A percentile compares a stretch with the other conserved stretches of the same genome.
Conservation (phyloP, 306 rosid genomes). For the Glycine soja region DNA sequence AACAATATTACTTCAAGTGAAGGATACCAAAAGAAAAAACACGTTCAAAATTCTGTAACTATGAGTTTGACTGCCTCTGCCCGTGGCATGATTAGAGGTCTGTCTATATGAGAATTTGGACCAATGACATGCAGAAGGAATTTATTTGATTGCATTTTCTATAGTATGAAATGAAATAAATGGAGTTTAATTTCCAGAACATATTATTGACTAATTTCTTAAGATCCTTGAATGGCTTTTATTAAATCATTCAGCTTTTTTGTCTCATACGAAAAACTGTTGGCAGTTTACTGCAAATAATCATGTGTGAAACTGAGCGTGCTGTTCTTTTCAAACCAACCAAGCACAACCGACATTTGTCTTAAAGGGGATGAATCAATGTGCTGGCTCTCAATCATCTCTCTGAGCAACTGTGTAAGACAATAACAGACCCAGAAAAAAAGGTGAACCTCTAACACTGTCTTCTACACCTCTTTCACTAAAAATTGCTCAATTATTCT, state of each 20-base stretch:
- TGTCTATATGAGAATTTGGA: not conserved
- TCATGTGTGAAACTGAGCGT: constrained; percentile 45
- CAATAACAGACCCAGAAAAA: constrained; percentile 35
- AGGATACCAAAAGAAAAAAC: too few relatives aligned
- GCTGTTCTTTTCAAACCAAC: constrained; percentile 52
- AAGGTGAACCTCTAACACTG: constrained; percentile 36
- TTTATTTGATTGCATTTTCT: constrained; percentile 6
- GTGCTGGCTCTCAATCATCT: constrained; percentile 61
- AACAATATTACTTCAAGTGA: too few relatives aligned
- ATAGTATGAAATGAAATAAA: not conserved
- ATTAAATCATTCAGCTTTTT: constrained; percentile 26
- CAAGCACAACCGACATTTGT: constrained; percentile 55
- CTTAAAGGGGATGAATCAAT: constrained; percentile 74
- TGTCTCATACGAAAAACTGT: constrained; percentile 51
- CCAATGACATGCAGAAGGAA: constrained; percentile 12
- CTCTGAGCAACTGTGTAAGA: constrained; percentile 31
- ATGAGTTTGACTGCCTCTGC: not conserved
- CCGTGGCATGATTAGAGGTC: not conserved
- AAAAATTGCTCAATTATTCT: constrained; percentile 9
- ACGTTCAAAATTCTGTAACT: not conserved
- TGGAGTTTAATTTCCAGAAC: constrained; percentile 2
- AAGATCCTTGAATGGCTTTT: constrained; percentile 20
- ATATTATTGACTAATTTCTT: not conserved
- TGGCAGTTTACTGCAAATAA: constrained; percentile 45
- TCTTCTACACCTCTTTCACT: constrained; percentile 28